These are phyloP conservation scores for Beauveria caledonica DNA, from an alignment of 2,329 filamentous ascomycete species.

Conservation along the genomic window DNA sequence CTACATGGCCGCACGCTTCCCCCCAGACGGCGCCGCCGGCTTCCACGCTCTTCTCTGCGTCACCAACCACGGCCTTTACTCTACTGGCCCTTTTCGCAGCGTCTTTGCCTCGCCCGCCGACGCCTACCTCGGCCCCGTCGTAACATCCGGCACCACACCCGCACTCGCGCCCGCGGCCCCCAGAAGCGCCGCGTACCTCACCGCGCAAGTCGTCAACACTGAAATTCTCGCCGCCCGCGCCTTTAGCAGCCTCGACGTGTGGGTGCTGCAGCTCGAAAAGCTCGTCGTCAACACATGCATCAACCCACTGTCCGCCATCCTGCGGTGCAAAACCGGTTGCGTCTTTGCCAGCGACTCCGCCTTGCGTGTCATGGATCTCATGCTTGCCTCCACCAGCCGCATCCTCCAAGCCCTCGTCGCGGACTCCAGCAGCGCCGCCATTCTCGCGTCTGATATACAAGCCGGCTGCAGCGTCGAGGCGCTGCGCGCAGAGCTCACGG, in stretches of 20 bases:
- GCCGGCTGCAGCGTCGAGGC: not conserved
- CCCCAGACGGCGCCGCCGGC: slow-evolving; percentile 16
- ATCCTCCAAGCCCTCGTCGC: slow-evolving; percentile 64
- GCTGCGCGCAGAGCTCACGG: slow-evolving; percentile 14
- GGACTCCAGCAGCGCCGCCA: slow-evolving; percentile 38
- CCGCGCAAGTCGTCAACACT: slow-evolving; percentile 32
- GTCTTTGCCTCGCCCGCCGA: slow-evolving; percentile 43
- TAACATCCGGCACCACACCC: slow-evolving; percentile 13
- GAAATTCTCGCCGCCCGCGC: slow-evolving; percentile 33
- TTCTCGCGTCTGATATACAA: slow-evolving; percentile 24
- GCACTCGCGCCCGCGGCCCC: not conserved
- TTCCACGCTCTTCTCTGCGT: slow-evolving; percentile 69
- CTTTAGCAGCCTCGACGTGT: slow-evolving; percentile 37
- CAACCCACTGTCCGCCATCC: slow-evolving; percentile 75
- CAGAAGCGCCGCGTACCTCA: slow-evolving; percentile 28
- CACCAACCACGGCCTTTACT: slow-evolving; percentile 48
- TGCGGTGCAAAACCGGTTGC: slow-evolving; percentile 70
- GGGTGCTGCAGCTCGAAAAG: slow-evolving; percentile 72
- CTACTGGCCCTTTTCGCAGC: slow-evolving; percentile 41
- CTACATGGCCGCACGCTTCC: slow-evolving; percentile 36
- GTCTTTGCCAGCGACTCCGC: slow-evolving; percentile 53
- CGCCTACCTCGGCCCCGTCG: slow-evolving; percentile 39
- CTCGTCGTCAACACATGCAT: slow-evolving; percentile 72
- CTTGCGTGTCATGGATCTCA: slow-evolving; percentile 50
- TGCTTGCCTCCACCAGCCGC: slow-evolving; percentile 65